A percentile compares a stretch with the other conserved stretches of the same genome.
Conservation (phyloP, 768 basidiomycete species). For the Megacollybia marginata region DNA sequence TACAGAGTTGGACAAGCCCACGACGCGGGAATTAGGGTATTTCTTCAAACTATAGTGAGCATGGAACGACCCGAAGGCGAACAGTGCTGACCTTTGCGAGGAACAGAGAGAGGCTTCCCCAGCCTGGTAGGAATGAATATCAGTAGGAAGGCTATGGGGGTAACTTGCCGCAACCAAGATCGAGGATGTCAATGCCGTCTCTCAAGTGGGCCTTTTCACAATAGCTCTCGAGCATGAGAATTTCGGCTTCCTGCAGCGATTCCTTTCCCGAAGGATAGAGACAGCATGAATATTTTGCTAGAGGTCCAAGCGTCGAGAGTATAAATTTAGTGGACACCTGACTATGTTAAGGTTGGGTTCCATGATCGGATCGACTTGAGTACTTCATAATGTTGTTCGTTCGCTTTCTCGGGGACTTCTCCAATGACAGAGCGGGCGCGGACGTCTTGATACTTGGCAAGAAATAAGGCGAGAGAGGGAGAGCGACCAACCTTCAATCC, state of each 20-base stretch:
- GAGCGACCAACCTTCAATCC: slow-evolving; percentile 35
- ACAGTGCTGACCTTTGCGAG: slow-evolving; percentile 41
- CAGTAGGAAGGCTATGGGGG: neutral
- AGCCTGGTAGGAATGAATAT: slow-evolving; percentile 29
- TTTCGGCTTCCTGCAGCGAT: slow-evolving; percentile 56
- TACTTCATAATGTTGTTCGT: slow-evolving; percentile 75
- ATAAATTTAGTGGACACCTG: slow-evolving; percentile 59
- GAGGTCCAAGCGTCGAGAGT: slow-evolving; percentile 55
- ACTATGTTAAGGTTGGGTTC: neutral
- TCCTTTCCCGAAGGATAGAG: slow-evolving; percentile 55
- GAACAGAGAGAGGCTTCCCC: slow-evolving; percentile 66
- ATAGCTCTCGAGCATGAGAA: slow-evolving; percentile 59
- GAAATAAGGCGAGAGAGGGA: too few species aligned
- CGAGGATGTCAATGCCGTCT: slow-evolving; percentile 57
- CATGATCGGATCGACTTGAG: slow-evolving; percentile 3
- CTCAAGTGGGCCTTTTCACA: slow-evolving; percentile 55
- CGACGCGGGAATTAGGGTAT: slow-evolving; percentile 58
- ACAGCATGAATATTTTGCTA: slow-evolving; percentile 61
- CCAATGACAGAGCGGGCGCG: slow-evolving; percentile 45
- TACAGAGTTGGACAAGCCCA: slow-evolving; percentile 57
- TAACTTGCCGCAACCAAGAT: slow-evolving; percentile 58
- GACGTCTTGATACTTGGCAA: slow-evolving; percentile 18
- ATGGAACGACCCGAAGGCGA: neutral
- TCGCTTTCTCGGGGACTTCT: slow-evolving; percentile 57
- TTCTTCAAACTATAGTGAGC: slow-evolving; percentile 30